Evolutionary conservation across 2,329 filamentous ascomycete species (phyloP), one percentile per base, ranked within the genome.

Genomic region (Diplocarpon rosae): DNA sequence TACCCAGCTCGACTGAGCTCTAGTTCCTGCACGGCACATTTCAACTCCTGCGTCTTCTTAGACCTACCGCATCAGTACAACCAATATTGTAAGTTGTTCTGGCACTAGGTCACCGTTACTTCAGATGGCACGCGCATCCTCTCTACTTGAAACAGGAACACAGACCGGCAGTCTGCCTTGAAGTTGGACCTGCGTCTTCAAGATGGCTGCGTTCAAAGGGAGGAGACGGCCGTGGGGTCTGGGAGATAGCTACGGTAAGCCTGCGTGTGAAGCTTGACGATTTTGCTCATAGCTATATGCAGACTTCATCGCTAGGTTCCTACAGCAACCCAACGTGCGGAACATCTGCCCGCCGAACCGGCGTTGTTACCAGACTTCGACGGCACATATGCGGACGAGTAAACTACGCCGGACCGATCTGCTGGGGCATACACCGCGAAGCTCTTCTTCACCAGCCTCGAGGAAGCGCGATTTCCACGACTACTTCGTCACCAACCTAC

Each of bases 401-500:
- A n/a, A n/a, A n/a, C n/a, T n/a, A n/a, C n/a, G n/a, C n/a, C n/a
- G n/a, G n/a, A n/a, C n/a, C n/a, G n/a, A n/a, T n/a, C n/a, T n/a
- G n/a, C n/a, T n/a, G n/a, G n/a, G n/a, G n/a, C n/a, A n/a, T n/a
- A n/a, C n/a, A n/a, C n/a, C n/a, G n/a, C n/a, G n/a, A n/a, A n/a
- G n/a, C n/a, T n/a, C n/a, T n/a, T n/a, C n/a, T n/a, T n/a, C n/a
- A n/a, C 20, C 20, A 3, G 20, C 20, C 20, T 7, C 20, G 20
- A 7, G 20, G 35, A 47, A 31, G 16, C 56, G 58, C 14, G 32
- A 52, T 33, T 96, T 96, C 64, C 88, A 95, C 68, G 88, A 93
- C 57, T 96, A 98, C 69, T 98, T 98, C 64, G 86, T 96, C 48
- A 95, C 92, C 8, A 87, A 95, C 63, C 75, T 98, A 1, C 90